Percentiles rank a stretch among this genome's conserved stretches.
Conservation (phyloP, 352 stramenopile genomes). For the Blastocystis sp. region DNA sequence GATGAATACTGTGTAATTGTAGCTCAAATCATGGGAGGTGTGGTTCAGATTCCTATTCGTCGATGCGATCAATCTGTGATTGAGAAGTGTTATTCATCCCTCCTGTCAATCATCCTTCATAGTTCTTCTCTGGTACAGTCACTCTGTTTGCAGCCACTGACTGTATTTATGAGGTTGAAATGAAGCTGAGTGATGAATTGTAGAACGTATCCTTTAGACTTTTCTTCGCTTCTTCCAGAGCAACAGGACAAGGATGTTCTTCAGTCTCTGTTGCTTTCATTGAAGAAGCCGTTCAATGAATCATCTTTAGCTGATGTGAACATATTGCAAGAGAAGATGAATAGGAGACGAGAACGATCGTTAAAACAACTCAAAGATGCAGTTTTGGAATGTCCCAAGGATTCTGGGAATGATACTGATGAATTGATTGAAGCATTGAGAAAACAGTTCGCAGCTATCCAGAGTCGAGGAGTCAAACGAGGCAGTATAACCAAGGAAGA, state of each 20-base stretch:
- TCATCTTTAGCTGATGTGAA: background rate
- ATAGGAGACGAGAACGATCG: background rate
- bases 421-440: background rate
- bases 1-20: background rate
- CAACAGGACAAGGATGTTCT: background rate
- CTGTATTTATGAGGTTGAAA: constrained; percentile 18
- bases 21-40: background rate
- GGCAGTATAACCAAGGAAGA: background rate
- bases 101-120: background rate
- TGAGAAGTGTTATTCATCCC: background rate
- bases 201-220: constrained; percentile 20
- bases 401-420: background rate
- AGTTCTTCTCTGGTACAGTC: too few relatives aligned
- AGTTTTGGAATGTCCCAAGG: background rate
- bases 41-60: background rate
- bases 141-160: background rate
- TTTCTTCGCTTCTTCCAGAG: background rate
- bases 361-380: background rate
- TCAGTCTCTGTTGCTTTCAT: background rate
- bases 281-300: background rate
- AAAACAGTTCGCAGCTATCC: background rate
- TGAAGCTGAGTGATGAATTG: background rate
- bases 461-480: background rate
- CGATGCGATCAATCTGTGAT: background rate
- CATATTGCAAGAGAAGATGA: background rate